A percentile compares a stretch with the other conserved stretches of the same genome.
These are phyloP conservation scores for Ammopiptanthus mongolicus DNA, from an alignment of 306 rosid species.

Conservation along the genomic window DNA sequence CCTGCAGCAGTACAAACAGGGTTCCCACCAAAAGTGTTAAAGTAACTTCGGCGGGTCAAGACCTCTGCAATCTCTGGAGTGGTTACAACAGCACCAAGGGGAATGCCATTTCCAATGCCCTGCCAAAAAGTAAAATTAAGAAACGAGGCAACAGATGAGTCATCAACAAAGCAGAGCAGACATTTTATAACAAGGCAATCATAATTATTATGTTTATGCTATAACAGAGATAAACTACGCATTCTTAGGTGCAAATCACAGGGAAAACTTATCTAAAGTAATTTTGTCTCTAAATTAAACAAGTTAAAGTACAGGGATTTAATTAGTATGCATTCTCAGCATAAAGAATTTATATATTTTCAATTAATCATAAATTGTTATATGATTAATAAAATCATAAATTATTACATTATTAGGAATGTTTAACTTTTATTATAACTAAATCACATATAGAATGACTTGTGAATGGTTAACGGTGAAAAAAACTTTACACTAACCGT, in stretches of 20 bases:
- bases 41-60: constrained; percentile 68
- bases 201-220: neutral
- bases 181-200: neutral
- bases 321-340: no score
- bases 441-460: no score
- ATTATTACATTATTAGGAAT: no score
- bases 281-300: no score
- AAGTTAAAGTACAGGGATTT: no score
- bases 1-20: constrained; percentile 90
- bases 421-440: no score
- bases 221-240: neutral
- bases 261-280: neutral
- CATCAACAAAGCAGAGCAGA: neutral
- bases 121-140: constrained; percentile 15
- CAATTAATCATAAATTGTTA: no score
- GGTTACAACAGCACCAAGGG: constrained; percentile 87
- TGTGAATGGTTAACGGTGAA: no score
- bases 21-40: constrained; percentile 85
- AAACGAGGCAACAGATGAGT: neutral
- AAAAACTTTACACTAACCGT: no score
- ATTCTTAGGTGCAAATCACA: neutral
- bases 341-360: no score
- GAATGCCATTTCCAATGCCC: constrained; percentile 91
- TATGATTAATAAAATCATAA: no score
- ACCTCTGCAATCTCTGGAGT: constrained; percentile 82